A percentile compares a stretch with the other conserved stretches of the same genome.
These are phyloP conservation scores for Austroboletus olivaceoglutinosus DNA, from an alignment of 1,284 basidiomycete genomes.

Conservation along the genomic window DNA sequence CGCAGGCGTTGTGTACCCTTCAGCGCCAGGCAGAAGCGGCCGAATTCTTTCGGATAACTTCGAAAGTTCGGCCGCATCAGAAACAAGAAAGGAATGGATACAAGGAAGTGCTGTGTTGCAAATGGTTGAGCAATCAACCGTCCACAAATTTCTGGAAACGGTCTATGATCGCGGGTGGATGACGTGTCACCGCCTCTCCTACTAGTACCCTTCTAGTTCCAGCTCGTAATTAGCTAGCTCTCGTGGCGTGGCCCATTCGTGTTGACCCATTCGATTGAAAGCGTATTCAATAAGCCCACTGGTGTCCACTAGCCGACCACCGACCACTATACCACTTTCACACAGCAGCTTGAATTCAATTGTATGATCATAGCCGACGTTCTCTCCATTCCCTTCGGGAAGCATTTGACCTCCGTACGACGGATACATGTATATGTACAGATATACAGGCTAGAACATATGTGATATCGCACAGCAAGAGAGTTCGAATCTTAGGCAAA, in stretches of 20 bases:
- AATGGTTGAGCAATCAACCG: background rate
- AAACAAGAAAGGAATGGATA: background rate
- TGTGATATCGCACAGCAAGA: too few species aligned
- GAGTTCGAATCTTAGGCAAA: background rate
- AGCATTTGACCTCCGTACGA: too few species aligned
- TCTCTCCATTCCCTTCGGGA: constrained; percentile 1
- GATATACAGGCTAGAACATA: too few species aligned
- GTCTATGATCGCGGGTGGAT: background rate
- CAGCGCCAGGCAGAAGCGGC: background rate
- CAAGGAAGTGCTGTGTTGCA: too few species aligned
- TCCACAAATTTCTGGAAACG: background rate
- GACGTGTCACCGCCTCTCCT: background rate
- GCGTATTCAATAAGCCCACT: too few species aligned
- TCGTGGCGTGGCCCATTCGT: background rate
- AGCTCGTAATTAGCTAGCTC: background rate
- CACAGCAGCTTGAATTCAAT: too few species aligned
- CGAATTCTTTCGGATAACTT: background rate
- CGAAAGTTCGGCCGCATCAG: background rate
- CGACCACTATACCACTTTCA: too few species aligned
- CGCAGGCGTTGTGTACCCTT: background rate
- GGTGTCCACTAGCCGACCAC: too few species aligned
- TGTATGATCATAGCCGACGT: too few species aligned
- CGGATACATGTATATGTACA: too few species aligned
- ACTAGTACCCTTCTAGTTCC: background rate
- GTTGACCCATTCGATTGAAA: too few species aligned